Percentiles rank a stretch among this genome's conserved stretches.
phyloP scores from a whole-genome alignment of 805 yeast species.

The Zygoascus biomembranicola region DNA sequence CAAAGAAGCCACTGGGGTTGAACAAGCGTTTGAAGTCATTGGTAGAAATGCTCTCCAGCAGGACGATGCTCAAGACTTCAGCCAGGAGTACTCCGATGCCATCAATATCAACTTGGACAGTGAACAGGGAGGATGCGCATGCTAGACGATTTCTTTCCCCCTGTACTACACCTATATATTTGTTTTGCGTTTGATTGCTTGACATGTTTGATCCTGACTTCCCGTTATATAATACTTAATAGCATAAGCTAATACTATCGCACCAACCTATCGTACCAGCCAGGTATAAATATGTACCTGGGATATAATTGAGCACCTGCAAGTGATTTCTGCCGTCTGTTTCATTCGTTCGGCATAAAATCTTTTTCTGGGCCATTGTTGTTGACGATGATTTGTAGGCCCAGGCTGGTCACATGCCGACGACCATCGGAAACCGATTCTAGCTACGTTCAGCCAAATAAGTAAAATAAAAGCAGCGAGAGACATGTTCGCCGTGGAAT shows the following conservation, averaged over 20 bases:
- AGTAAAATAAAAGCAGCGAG: no score
- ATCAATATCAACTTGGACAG: constrained; percentile 89
- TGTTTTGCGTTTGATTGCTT: neutral
- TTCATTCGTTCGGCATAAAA: no score
- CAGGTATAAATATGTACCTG: no score
- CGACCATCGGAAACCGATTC: no score
- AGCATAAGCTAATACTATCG: neutral
- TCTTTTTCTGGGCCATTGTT: no score
- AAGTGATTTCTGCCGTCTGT: no score
- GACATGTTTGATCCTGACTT: neutral
- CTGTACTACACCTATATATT: neutral
- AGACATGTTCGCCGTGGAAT: no score
- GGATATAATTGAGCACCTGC: no score
- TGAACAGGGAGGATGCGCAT: constrained; percentile 67
- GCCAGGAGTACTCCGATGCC: constrained; percentile 93
- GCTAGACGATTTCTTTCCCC: constrained; percentile 33
- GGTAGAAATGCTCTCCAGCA: constrained; percentile 94
- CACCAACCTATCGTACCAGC: no score
- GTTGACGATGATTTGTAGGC: no score
- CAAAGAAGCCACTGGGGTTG: constrained; percentile 91
- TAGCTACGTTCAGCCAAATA: no score
- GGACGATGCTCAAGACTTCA: constrained; percentile 83
- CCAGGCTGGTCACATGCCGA: no score
- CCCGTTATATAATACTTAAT: neutral
- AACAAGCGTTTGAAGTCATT: constrained; percentile 90